Base-by-base conservation (phyloP, 2,329 filamentous ascomycete genomes). In the Graphiopsis chlorocephala region DNA sequence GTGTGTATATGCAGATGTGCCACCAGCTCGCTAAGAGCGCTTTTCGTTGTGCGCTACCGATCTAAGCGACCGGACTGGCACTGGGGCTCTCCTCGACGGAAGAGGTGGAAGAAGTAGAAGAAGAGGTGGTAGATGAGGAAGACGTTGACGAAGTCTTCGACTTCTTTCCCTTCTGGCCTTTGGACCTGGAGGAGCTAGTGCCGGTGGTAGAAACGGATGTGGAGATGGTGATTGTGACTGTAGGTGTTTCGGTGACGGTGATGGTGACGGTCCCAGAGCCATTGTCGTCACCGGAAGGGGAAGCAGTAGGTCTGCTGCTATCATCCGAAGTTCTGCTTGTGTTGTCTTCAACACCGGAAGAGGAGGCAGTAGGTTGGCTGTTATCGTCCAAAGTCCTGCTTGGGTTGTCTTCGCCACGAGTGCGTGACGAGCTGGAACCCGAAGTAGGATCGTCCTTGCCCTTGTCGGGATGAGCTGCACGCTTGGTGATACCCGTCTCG, bases 391-490 rank as follows among this genome's bases (percentile, higher is more conserved):
- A 53, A 6, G 50, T 45, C n/a, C 5, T 45, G 38, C 38, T 45
- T 20, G 50, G 29, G 25, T 33, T 25, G 38, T 47, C 26, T 26
- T 59, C 26, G 15, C 12, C 50, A n/a, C n/a, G n/a, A 12, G 38
- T 11, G 17, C 38, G 7, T 12, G 38, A 52, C 23, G 47, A 52
- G 47, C 47, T 52, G 35, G 56, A 29, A 12, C 35, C 20, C 4
- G 25, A 29, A 17, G 8, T 31, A 11, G 28, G 26, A 15, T 50
- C 47, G 25, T 53, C 59, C 59, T 53, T 61, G 45, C 59, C 59
- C 59, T 61, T 61, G 20, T 61, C 59, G 20, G 59, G 59, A 14
- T 52, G 28, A 7, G 59, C 59, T 26, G 47, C 20, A 25, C 59
- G 59, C 31, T 35, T 52, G 11, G 29, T 17, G 23, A 61, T 20